A percentile compares a stretch with the other conserved stretches of the same genome.
Evolutionary conservation across 768 basidiomycete genomes (phyloP).

Genomic region (Neoboletus brunneissimus): DNA sequence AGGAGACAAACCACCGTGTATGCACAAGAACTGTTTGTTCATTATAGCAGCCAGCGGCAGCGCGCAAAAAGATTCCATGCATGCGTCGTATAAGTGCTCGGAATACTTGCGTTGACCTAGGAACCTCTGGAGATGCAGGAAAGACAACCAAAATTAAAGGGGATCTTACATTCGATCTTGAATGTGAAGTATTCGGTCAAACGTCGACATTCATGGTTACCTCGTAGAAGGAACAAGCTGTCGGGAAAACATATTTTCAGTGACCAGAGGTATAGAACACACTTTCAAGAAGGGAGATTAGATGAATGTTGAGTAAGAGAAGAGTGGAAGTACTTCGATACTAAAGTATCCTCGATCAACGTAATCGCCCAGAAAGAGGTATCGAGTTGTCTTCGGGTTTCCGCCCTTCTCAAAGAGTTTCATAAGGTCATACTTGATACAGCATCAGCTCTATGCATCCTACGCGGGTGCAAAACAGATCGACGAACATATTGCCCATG

Average conservation of each 20-base stretch:
- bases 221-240: conserved; percentile 57
- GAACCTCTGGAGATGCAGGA: conserved; percentile 1
- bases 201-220: conserved; percentile 66
- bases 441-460: conserved; percentile 6
- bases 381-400: conserved; percentile 69
- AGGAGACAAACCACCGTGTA: conserved; percentile 71
- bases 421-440: conserved; percentile 67
- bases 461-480: neutral
- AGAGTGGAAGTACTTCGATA: conserved; percentile 51
- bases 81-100: conserved; percentile 69
- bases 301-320: neutral
- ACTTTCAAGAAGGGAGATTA: conserved; percentile 29
- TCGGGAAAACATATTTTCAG: conserved; percentile 64
- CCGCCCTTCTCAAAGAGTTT: conserved; percentile 78
- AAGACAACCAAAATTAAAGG: neutral
- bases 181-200: conserved; percentile 64
- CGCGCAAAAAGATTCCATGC: conserved; percentile 71
- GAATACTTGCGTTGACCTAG: conserved; percentile 75
- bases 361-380: conserved; percentile 74
- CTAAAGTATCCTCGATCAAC: conserved; percentile 77
- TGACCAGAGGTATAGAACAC: conserved; percentile 61
- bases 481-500: conserved; percentile 29
- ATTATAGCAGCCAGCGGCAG: conserved; percentile 72
- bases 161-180: conserved; percentile 45
- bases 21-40: conserved; percentile 80